A percentile compares a stretch with the other conserved stretches of the same genome.
Evolutionary conservation across 169 alveolate species (phyloP).

Genomic region (Eimeria tenella): DNA sequence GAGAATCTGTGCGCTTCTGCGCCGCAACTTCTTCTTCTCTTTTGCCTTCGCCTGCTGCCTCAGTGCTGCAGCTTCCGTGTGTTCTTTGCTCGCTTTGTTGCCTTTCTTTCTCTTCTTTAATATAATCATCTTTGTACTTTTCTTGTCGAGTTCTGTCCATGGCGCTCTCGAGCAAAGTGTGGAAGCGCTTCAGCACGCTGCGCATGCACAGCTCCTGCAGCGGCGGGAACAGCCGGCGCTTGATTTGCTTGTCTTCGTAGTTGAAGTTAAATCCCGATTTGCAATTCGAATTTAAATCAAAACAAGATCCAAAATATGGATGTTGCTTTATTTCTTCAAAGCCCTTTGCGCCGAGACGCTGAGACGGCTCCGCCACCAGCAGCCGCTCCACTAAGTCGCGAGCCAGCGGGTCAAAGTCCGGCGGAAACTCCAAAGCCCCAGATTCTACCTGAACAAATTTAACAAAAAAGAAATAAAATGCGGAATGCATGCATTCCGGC

Average conservation of each 20-base stretch:
- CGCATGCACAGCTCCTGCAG: slow-evolving; percentile 31
- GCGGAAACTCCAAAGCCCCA: slow-evolving; percentile 76
- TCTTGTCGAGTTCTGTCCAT: slow-evolving; percentile 12
- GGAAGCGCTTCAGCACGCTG: slow-evolving; percentile 4
- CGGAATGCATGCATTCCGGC: neutral
- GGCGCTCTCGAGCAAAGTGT: neutral
- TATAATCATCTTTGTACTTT: neutral
- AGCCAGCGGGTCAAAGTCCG: slow-evolving; percentile 70
- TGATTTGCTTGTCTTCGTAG: neutral
- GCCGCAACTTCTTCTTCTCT: neutral
- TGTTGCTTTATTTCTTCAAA: slow-evolving; percentile 78
- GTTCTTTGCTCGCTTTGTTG: neutral
- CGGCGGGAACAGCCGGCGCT: neutral
- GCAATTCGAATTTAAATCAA: neutral
- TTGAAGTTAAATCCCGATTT: no score
- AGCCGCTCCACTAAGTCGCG: slow-evolving; percentile 84
- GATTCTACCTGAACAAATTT: slow-evolving; percentile 63
- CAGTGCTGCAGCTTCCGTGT: neutral
- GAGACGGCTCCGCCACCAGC: slow-evolving; percentile 81
- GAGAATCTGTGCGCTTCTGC: neutral
- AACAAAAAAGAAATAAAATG: no score
- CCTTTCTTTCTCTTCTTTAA: no score
- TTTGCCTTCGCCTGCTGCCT: neutral
- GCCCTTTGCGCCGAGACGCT: slow-evolving; percentile 84
- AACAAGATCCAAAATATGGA: slow-evolving; percentile 73